Evolutionary conservation across 2,329 filamentous ascomycete genomes (phyloP), one percentile per base, ranked within the genome.

Genomic region (Clarireedia hainanense): DNA sequence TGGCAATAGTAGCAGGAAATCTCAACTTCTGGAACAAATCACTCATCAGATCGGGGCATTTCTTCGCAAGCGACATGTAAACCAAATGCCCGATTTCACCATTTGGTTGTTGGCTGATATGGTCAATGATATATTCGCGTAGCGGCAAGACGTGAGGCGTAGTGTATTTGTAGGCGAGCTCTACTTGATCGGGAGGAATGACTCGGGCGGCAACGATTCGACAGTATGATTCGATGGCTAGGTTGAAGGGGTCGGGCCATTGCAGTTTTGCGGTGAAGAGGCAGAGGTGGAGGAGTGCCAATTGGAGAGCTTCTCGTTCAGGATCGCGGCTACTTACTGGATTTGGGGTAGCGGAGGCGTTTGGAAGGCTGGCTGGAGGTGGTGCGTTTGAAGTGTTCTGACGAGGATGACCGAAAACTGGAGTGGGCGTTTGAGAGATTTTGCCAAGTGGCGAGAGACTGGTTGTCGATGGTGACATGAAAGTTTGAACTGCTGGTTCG

Each of bases 231-330:
- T 50, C 46, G 23, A 63, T 58, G 5, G 60, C 52, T 17, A 42
- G 48, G 40, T 63, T 60, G 52, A 58, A 63, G 17, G 60, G 50
- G 15, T 23, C 45, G 14, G 42, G 37, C 60, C 58, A 63, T 23
- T 37, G 46, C 12, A 56, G 47, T 7, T 34, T 57, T 39, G 61
- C 58, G 6, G 56, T 58, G 1, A 63, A 39, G 20, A 63, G n/a
- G 48, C 58, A 59, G 3, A 61, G 52, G 12, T 48, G 24, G 26
- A 63, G 36, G 34, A 63, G 51, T 4, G 58, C 52, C 3, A 54
- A 34, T 47, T 59, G 47, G 7, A 47, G n/a, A 39, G 30, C 9
- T 52, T 17, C 20, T 51, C 52, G 15, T 24, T 27, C 20, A 7
- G 4, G 7, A 47, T 12, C 23, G n/a, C 1, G 12, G 12, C 45